phyloP scores from a whole-genome alignment of 306 rosid species.

The Begonia peltatifolia region DNA sequence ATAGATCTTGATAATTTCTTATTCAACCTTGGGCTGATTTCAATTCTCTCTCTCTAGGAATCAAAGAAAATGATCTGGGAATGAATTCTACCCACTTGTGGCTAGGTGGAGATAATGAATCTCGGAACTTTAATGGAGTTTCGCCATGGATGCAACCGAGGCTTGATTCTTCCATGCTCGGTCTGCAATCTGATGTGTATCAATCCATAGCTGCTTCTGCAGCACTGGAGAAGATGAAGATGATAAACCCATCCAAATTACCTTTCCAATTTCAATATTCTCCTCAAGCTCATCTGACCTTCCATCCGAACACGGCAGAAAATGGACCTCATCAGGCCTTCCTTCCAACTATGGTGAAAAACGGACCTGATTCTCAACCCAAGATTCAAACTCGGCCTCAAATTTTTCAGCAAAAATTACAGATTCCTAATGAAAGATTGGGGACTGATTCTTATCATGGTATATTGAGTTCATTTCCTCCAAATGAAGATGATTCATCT shows the following conservation, averaged over 20 bases:
- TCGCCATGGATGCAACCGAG: constrained; percentile 89
- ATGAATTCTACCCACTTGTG: constrained; percentile 68
- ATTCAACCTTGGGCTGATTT: too few relatives aligned
- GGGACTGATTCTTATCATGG: constrained; percentile 25
- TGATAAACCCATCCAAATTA: constrained; percentile 52
- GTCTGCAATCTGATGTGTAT: constrained; percentile 68
- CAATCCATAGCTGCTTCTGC: constrained; percentile 81
- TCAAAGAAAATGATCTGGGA: constrained; percentile 73
- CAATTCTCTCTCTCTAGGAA: constrained; percentile 29
- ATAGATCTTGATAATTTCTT: too few relatives aligned
- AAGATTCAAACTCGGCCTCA: constrained; percentile 35
- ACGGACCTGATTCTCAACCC: constrained; percentile 42
- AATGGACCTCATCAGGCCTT: constrained; percentile 36
- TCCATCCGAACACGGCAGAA: constrained; percentile 32
- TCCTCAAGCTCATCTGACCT: constrained; percentile 76
- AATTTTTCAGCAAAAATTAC: constrained; percentile 37
- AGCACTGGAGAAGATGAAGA: constrained; percentile 84
- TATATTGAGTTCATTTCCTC: constrained; percentile 65
- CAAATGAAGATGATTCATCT: constrained; percentile 72
- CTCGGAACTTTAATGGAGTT: constrained; percentile 71
- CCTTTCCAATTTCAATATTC: constrained; percentile 22
- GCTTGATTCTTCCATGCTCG: constrained; percentile 63
- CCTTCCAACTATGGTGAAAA: constrained; percentile 51
- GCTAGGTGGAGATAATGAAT: constrained; percentile 68
- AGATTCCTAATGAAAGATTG: constrained; percentile 17